Evolutionary conservation across 1,139 yeast genomes (phyloP), one percentile per base, ranked within the genome.

Genomic region (Diutina siamensis): DNA sequence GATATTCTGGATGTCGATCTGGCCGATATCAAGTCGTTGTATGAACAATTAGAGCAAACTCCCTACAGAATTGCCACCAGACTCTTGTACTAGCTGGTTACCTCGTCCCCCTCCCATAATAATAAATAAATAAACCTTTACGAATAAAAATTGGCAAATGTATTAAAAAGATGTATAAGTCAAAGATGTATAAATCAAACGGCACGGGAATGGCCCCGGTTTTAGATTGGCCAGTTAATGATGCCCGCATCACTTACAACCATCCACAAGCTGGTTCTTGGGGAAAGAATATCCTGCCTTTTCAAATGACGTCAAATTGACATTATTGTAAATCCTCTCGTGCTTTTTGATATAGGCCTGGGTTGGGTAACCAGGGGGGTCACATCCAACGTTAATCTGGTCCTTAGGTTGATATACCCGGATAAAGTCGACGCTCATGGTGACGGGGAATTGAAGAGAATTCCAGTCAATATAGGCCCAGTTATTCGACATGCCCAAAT

Each of bases 21-120:
- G 52, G 76, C 79, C 53, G 96, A 87, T 60, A 87, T 94, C 67
- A 87, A 86, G 67, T 72, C 78, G 25, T 75, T 92, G 54, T 83
- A 89, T 64, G 86, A 85, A 59, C 84, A 85, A 65, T 77, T 92
- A 59, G 95, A 85, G 64, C 80, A 80, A 60, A 92, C 97, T 45
- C 89, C 94, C 45, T 87, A 83, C 74, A 87, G 85, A 66, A 86
- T 92, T 58, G 82, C 88, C 49, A 88, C 95, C 55, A 83, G 99
- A 65, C 72, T 94, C 58, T 73, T 92, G 53, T 94, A 92, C 62
- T 92, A 76, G 28, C 7, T 25, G 28, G 28, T n/a, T n/a, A n/a
- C n/a, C n/a, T n/a, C n/a, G n/a, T n/a, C n/a, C n/a, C n/a, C n/a
- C n/a, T n/a, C n/a, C n/a, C n/a, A n/a, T n/a, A 25, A 25, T 7